phyloP scores from a whole-genome alignment of 441 rosid species.

The Erodium moschatum region DNA sequence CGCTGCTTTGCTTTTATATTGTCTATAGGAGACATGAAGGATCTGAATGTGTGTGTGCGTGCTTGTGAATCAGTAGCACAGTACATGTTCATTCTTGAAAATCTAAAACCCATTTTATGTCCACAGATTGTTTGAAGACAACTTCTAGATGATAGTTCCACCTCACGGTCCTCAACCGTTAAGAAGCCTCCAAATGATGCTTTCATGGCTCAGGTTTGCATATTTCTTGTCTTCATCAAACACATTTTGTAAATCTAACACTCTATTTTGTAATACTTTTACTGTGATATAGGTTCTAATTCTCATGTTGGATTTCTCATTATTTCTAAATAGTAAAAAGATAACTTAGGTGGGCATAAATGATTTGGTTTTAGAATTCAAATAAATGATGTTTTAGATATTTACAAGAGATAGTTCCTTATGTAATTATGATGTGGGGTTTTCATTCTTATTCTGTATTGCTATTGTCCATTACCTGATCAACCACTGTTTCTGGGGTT shows the following conservation, averaged over 20 bases:
- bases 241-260: neutral
- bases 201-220: constrained; percentile 56
- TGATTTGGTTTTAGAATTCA: too few relatives aligned
- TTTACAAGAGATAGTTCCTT: too few relatives aligned
- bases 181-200: constrained; percentile 41
- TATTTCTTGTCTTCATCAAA: constrained; percentile 10
- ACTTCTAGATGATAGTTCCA: constrained; percentile 34
- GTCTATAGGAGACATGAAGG: neutral
- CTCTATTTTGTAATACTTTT: too few relatives aligned
- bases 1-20: neutral
- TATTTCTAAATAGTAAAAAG: too few relatives aligned
- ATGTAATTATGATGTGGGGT: too few relatives aligned
- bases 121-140: constrained; percentile 41
- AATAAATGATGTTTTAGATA: too few relatives aligned
- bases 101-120: constrained; percentile 4
- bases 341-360: too few relatives aligned
- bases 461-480: too few relatives aligned
- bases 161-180: constrained; percentile 20
- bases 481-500: too few relatives aligned
- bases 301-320: too few relatives aligned
- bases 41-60: neutral
- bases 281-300: too few relatives aligned
- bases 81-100: constrained; percentile 1
- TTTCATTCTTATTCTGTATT: too few relatives aligned
- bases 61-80: neutral